Conservation (phyloP, 257 asterid species). For the Prunella vulgaris region DNA sequence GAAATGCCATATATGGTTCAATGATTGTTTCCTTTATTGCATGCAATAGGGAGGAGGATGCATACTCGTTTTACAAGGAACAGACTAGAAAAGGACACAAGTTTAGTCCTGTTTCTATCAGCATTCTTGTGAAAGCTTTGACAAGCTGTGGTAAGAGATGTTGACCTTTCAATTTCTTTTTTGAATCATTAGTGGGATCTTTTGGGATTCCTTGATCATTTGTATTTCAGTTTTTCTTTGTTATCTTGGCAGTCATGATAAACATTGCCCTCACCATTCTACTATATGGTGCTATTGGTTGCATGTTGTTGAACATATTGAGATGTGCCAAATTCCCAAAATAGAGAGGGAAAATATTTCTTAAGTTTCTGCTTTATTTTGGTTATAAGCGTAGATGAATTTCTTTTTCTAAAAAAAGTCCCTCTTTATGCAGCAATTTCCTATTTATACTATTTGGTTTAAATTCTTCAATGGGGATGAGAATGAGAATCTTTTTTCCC, state of each 20-base stretch:
- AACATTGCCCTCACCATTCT: neutral
- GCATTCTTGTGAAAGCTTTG: constrained; percentile 85
- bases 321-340: neutral
- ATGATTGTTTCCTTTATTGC: constrained; percentile 60
- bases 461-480: too few species aligned
- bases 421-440: neutral
- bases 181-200: neutral
- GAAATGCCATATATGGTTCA: constrained; percentile 40
- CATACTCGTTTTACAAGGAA: constrained; percentile 64
- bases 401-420: too few species aligned
- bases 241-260: neutral
- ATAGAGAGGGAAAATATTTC: neutral
- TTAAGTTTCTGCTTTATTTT: neutral
- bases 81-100: constrained; percentile 49
- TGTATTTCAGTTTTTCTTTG: neutral
- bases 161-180: constrained; percentile 1
- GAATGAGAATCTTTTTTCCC: too few species aligned
- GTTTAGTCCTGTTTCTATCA: constrained; percentile 76
- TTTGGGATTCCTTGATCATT: constrained; percentile 6
- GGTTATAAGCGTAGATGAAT: too few species aligned
- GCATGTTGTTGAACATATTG: neutral
- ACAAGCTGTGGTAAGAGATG: constrained; percentile 53
- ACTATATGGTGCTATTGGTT: constrained; percentile 2
- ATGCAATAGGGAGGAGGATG: constrained; percentile 61
- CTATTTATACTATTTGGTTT: neutral